Base-by-base conservation (phyloP, 140 eudicot species). In the Flaveria floridana region DNA sequence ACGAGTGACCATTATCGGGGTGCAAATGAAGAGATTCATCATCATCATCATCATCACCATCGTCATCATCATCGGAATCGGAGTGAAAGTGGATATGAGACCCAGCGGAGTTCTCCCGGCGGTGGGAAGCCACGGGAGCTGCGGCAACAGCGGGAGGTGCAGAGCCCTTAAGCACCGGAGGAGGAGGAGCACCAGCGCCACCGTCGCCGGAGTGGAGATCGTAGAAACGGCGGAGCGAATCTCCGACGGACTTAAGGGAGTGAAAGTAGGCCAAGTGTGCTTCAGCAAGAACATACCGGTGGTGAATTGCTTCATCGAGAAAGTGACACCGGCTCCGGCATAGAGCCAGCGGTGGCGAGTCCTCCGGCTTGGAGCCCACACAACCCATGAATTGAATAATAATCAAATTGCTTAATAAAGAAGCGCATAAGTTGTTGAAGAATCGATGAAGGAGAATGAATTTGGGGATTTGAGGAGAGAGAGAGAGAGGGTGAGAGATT, bases 281-380 rank as follows among this genome's bases (percentile, higher is more conserved):
- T 26, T 88, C 79, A 5, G 98, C 79, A 1, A 93, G 77, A 18
- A 78, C 83, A 51, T 73, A 88, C 11, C 98, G 92, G 12, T 84
- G 93, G 68, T 84, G 93, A n/a, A 93, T 77, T 23, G 98, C 96
- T 51, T 87, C 85, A 79, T 90, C 89, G 7, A 93, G 83, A 51
- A 84, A 88, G 11, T 74, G 14, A 41, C 95, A 85, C 13, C 98
- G 82, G n/a, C 85, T 88, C 1, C 96, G 82, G 81, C 98, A 93
- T 0, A 93, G 70, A 7, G 69, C 65, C 3, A 93, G 84, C 76
- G 98, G 96, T 76, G 92, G 89, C 3, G 85, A 76, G n/a, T 93
- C 98, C 0, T 85, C 95, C 20, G 84, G 82, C 78, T 93, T 93
- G 18, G 98, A 93, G 77, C 84, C 85, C 53, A 86, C 80, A 71